phyloP scores from a whole-genome alignment of 2,329 filamentous ascomycete species.

The Colletotrichum viniferum region DNA sequence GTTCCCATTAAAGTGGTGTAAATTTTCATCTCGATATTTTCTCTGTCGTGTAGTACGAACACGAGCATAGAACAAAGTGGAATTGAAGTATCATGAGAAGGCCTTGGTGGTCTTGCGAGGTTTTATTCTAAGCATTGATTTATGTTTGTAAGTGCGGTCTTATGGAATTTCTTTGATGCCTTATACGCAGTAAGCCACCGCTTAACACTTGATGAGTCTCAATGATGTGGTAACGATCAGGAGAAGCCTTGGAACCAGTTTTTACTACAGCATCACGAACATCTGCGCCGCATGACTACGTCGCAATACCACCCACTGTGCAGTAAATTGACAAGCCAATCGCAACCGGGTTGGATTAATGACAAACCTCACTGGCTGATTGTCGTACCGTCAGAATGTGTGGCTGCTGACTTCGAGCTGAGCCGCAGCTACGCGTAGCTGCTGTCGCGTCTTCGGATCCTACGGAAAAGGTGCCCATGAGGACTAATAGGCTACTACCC shows the following conservation, averaged over 20 bases:
- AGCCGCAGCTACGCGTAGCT: neutral
- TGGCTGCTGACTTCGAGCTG: neutral
- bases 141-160: fast-evolving
- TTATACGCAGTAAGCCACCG: neutral
- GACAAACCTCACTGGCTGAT: neutral
- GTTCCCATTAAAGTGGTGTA: neutral
- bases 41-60: neutral
- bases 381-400: neutral
- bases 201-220: fast-evolving
- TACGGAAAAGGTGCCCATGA: neutral
- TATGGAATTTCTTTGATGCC: neutral
- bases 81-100: neutral
- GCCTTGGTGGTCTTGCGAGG: neutral
- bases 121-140: neutral
- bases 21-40: neutral
- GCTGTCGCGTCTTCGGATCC: neutral
- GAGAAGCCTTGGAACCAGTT: neutral
- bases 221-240: neutral
- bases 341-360: neutral
- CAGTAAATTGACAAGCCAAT: neutral
- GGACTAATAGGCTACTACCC: neutral
- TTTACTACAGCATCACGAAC: neutral
- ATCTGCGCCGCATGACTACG: neutral
- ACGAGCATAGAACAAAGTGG: neutral
- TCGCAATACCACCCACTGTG: neutral